A percentile compares a stretch with the other conserved stretches of the same genome.
phyloP scores from a whole-genome alignment of 345 rosid species.

The Stellera chamaejasme region DNA sequence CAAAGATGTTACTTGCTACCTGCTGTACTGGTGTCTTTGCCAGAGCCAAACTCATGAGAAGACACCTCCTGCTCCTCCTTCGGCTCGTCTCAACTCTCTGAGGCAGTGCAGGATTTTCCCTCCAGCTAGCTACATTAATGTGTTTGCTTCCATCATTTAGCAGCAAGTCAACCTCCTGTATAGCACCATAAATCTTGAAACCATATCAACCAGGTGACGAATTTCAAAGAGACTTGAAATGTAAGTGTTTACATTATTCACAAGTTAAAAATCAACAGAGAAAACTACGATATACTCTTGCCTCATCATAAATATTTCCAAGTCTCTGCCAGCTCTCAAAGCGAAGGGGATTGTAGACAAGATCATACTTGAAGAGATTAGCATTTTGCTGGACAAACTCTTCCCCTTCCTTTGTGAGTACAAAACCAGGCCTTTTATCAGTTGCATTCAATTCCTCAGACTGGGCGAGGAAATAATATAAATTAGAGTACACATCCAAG shows the following conservation, averaged over 20 bases:
- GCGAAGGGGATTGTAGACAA: conserved; percentile 78
- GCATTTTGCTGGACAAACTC: conserved; percentile 94
- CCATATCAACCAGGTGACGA: conserved; percentile 7
- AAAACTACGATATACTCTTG: conserved; percentile 24
- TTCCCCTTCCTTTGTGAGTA: conserved; percentile 95
- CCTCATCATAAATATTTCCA: conserved; percentile 93
- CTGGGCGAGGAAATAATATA: conserved; percentile 79
- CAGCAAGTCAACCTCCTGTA: conserved; percentile 94
- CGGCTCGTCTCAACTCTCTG: conserved; percentile 89
- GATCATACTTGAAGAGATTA: conserved; percentile 80
- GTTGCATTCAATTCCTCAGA: conserved; percentile 94
- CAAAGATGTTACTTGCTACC: conserved; percentile 33
- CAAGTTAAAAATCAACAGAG: conserved; percentile 7
- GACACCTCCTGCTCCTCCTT: conserved; percentile 93
- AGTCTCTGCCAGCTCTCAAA: conserved; percentile 96
- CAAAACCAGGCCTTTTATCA: conserved; percentile 98
- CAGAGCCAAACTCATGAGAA: conserved; percentile 90
- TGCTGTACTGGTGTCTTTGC: conserved; percentile 73
- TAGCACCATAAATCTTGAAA: conserved; percentile 14
- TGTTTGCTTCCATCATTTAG: conserved; percentile 99
- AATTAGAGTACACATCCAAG: conserved; percentile 74
- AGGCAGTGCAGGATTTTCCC: conserved; percentile 66
- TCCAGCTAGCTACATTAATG: conserved; percentile 86
- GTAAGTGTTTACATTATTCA: conserved; percentile 10
- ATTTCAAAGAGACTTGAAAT: conserved; percentile 9